Base-by-base conservation (phyloP, 345 rosid genomes). In the Stellera chamaejasme region DNA sequence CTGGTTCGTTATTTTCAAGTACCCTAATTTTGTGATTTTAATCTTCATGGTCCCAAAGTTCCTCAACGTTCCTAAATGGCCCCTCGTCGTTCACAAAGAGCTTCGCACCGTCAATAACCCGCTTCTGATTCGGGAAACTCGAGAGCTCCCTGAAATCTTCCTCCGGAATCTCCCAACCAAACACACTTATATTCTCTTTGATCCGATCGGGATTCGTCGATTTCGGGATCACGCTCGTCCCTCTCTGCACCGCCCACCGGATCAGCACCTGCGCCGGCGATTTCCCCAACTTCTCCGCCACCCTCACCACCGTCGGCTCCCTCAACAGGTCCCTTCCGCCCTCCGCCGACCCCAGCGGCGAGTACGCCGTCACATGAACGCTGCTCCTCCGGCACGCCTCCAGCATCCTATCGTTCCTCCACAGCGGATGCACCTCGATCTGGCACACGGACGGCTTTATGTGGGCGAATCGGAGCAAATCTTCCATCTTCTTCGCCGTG, bases 401-500 rank as follows among this genome's bases (percentile, higher is more conserved):
- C 14, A 81, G 61, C 67, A 81, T 75, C 59, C 64, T 65, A 50
- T 84, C 90, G 56, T 80, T 83, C 62, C 83, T 77, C 83, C 83
- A 83, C 36, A 83, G 82, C 3, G 85, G 83, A 66, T 82, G 85
- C 89, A 79, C 79, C 69, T 81, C 87, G 75, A 82, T 82, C 81
- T 76, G 54, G 46, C 82, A 82, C 26, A 76, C 82, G 2, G 84
- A 66, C 39, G 80, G 82, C 61, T 50, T 63, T 50, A 56, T 48
- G 7, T 72, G 72, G 19, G 80, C 77, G 36, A 74, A 60, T 5
- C 52, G 54, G 12, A 77, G 61, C 3, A 79, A 61, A 65, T 74
- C 69, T 26, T 72, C 64, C 60, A 79, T 78, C 72, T 82, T 82
- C 58, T 72, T 64, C 16, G 64, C 2, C 11, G 77, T 70, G 65